These are phyloP conservation scores for Pyricularia sp. DNA, from an alignment of 2,329 filamentous ascomycete genomes.

Conservation along the genomic window DNA sequence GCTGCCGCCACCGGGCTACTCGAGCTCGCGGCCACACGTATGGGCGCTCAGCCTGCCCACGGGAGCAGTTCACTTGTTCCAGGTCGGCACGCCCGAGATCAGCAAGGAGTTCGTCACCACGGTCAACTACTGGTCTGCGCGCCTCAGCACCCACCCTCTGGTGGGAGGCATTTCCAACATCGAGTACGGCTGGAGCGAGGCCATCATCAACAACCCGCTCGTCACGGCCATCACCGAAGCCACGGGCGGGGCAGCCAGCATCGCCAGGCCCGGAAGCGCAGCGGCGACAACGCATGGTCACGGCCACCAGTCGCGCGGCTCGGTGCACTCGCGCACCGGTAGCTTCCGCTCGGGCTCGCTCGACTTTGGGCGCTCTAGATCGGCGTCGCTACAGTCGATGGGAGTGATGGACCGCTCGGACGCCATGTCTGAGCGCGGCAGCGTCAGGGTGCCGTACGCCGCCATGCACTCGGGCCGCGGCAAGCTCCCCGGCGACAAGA, in stretches of 20 bases:
- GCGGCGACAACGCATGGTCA: constrained; percentile 19
- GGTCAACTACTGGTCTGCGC: constrained; percentile 95
- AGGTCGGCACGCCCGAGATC: constrained; percentile 91
- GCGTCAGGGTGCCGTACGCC: constrained; percentile 6
- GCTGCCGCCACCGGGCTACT: constrained; percentile 86
- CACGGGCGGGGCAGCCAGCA: constrained; percentile 15
- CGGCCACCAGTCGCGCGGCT: constrained; percentile 18
- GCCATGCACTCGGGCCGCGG: constrained; percentile 7
- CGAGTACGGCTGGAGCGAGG: constrained; percentile 93
- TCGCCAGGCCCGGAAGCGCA: constrained; percentile 39
- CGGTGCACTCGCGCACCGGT: constrained; percentile 34
- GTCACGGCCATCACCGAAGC: constrained; percentile 44
- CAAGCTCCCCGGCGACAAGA: constrained; percentile 75
- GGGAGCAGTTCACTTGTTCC: constrained; percentile 95
- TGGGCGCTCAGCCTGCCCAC: constrained; percentile 90
- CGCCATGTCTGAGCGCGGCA: not conserved
- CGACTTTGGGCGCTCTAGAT: constrained; percentile 50
- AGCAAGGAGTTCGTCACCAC: constrained; percentile 89
- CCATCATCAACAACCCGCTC: constrained; percentile 57
- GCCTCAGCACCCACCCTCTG: constrained; percentile 86
- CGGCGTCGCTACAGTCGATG: constrained; percentile 28
- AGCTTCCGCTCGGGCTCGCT: constrained; percentile 49
- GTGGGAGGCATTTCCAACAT: constrained; percentile 92
- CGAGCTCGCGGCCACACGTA: constrained; percentile 79
- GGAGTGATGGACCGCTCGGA: not conserved